Percentiles rank a stretch among this genome's conserved stretches.
phyloP scores from a whole-genome alignment of 257 asterid genomes.

The Paulownia fortunei region DNA sequence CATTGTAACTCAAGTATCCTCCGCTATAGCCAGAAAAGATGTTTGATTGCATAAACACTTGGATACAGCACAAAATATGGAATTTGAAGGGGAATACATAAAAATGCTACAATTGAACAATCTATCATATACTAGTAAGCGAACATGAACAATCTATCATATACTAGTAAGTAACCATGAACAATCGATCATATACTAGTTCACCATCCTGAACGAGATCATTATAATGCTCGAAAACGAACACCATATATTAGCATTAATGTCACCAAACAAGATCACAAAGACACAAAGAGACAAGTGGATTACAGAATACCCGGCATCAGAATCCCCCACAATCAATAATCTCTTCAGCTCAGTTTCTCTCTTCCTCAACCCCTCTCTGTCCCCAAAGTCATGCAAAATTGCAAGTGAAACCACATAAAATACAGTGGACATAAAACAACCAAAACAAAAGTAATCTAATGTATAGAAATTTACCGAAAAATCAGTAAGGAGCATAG shows the following conservation, averaged over 20 bases:
- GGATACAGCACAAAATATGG: background rate
- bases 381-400: slow-evolving; percentile 45
- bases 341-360: slow-evolving; percentile 36
- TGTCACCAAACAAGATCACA: slow-evolving; percentile 35
- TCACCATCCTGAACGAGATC: background rate
- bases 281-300: slow-evolving; percentile 33
- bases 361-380: slow-evolving; percentile 34
- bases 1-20: background rate
- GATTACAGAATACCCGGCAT: slow-evolving; percentile 40
- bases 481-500: slow-evolving; percentile 55
- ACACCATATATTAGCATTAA: slow-evolving; percentile 30
- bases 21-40: background rate
- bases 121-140: background rate
- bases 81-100: background rate
- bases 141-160: background rate
- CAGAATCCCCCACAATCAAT: slow-evolving; percentile 27
- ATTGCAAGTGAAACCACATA: slow-evolving; percentile 48
- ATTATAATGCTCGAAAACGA: background rate
- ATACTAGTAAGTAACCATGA: background rate
- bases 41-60: background rate
- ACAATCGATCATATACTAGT: background rate
- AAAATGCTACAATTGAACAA: background rate
- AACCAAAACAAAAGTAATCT: slow-evolving; percentile 32
- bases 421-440: slow-evolving; percentile 41
- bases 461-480: slow-evolving; percentile 26